Base-by-base conservation (phyloP, 2,329 filamentous ascomycete species). In the Claviceps sp. region DNA sequence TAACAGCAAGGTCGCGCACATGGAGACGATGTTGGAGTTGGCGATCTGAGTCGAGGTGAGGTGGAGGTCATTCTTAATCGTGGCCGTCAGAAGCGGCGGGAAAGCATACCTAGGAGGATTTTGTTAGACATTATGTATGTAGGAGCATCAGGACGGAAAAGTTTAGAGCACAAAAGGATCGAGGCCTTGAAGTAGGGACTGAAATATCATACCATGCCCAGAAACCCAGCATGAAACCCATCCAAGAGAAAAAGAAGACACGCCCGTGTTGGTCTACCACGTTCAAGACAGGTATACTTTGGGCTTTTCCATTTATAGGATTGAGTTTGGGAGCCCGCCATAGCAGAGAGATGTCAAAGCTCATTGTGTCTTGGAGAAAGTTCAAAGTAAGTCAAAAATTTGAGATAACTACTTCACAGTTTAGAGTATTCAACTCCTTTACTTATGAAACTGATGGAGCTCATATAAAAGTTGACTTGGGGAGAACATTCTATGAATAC, bases 21-120 rank as follows among this genome's bases (percentile, higher is more conserved):
- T 73, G 5, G 89, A 89, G 53, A 93, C 78, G 55, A 95, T 91
- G 68, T 95, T 95, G 40, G 89, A 95, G 70, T 95, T 96, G 59
- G 85, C 81, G 50, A 95, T 75, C 65, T 95, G 77, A 38, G 73
- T 72, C 26, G 82, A 73, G 11, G 77, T 83, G 60, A 95, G 80
- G 50, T 81, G 65, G 38, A 95, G 77, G 63, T 95, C 88, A 56
- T 82, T 74, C 64, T 84, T 84, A 71, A 95, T 94, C 30, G 87
- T 88, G 62, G 84, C 79, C 49, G 82, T 80, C 63, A 87, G 73
- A 64, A 93, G 72, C 59, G 89, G 89, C 57, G 89, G 87, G 68
- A 95, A 95, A 1, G 89, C 86, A 72, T 94, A 95, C 66, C 66
- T 67, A 38, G 10, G 11, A 40, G 10, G 19, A n/a, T n/a, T 16